These are phyloP conservation scores for Huntiella abstrusa DNA, from an alignment of 2,329 filamentous ascomycete genomes.

Conservation along the genomic window DNA sequence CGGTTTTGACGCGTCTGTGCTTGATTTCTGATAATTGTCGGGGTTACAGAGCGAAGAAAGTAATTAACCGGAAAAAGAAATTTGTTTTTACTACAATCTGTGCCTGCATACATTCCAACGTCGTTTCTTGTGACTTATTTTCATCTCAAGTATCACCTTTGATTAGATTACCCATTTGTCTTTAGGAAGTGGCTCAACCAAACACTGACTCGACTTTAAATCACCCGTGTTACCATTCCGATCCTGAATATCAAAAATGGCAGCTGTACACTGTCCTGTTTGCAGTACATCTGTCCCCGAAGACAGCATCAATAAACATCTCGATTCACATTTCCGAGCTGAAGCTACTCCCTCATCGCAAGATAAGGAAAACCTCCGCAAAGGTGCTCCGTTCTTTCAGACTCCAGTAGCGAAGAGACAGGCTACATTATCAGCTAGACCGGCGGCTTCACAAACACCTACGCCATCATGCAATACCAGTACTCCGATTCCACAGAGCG, in stretches of 20 bases:
- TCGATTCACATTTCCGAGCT: constrained; percentile 56
- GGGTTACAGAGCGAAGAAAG: neutral
- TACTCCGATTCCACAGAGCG: constrained; percentile 19
- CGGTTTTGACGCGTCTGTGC: too few species aligned
- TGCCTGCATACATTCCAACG: neutral
- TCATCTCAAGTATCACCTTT: too few species aligned
- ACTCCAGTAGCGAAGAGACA: constrained; percentile 40
- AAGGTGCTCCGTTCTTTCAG: constrained; percentile 36
- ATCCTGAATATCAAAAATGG: neutral
- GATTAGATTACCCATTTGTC: too few species aligned
- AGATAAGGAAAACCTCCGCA: neutral
- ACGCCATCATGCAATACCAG: neutral
- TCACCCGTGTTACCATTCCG: neutral
- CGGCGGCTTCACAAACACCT: neutral
- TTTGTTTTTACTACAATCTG: neutral
- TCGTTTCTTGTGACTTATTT: too few species aligned
- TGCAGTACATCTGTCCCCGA: constrained; percentile 56
- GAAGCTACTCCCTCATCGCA: constrained; percentile 11
- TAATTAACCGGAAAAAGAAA: neutral
- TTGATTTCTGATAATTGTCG: too few species aligned
- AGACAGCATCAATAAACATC: constrained; percentile 68
- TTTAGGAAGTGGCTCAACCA: neutral
- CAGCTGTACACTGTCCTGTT: constrained; percentile 56
- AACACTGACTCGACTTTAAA: neutral
- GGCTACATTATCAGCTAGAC: constrained; percentile 16